A percentile compares a stretch with the other conserved stretches of the same genome.
Conservation (phyloP, 2,329 filamentous ascomycete genomes). For the Mycosphaerella arachidis region DNA sequence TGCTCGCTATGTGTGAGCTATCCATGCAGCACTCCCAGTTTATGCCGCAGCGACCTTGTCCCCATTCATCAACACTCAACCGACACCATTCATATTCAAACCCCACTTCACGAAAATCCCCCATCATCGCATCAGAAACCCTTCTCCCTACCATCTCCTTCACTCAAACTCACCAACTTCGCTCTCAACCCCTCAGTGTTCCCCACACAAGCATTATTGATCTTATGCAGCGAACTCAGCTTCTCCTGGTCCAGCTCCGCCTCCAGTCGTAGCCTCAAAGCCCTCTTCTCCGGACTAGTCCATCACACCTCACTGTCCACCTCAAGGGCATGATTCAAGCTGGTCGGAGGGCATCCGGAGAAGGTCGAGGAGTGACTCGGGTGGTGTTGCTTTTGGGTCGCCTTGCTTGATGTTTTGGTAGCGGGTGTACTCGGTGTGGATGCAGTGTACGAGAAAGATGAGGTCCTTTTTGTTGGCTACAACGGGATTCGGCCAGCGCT, state of each 20-base stretch:
- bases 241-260: slow-evolving; percentile 17
- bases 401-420: slow-evolving; percentile 5
- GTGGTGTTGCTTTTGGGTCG: background rate
- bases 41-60: slow-evolving; percentile 1
- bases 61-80: slow-evolving; percentile 11
- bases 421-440: slow-evolving; percentile 13
- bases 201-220: slow-evolving; percentile 16
- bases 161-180: slow-evolving; percentile 3
- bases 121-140: background rate
- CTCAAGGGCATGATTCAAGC: slow-evolving; percentile 16
- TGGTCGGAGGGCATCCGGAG: slow-evolving; percentile 12
- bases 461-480: slow-evolving; percentile 13
- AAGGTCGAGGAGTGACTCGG: slow-evolving; percentile 11
- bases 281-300: slow-evolving; percentile 17
- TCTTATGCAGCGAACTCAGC: slow-evolving; percentile 21
- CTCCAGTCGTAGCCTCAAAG: slow-evolving; percentile 13
- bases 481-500: slow-evolving; percentile 19
- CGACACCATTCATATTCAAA: slow-evolving; percentile 20
- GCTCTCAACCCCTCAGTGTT: slow-evolving; percentile 17
- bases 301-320: slow-evolving; percentile 20
- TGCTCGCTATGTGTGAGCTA: too few relatives aligned
- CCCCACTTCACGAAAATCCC: slow-evolving; percentile 19
- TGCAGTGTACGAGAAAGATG: slow-evolving; percentile 15
- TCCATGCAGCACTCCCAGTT: background rate
- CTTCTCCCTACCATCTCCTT: background rate